Evolutionary conservation across 1,284 basidiomycete genomes (phyloP).

Genomic region (Pyrrhoderma lamaoense): DNA sequence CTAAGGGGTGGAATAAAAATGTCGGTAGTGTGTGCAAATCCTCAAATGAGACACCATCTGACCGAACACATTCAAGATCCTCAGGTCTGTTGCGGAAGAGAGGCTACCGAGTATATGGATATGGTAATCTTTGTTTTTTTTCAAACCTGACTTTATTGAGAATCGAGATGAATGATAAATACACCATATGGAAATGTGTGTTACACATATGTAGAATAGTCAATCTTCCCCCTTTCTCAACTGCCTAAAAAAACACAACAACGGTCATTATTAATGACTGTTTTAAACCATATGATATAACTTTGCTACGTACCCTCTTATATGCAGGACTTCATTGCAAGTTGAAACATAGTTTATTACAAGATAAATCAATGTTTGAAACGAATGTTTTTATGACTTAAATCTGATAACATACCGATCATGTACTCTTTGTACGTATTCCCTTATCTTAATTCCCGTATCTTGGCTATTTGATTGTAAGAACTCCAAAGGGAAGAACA

Average conservation of each 20-base stretch:
- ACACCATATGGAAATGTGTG: too few species aligned
- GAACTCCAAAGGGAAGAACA: constrained; percentile 32
- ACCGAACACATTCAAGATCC: too few species aligned
- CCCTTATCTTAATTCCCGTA: constrained; percentile 24
- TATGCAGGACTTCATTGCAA: constrained; percentile 24
- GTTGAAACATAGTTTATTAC: not conserved
- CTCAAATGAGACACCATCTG: too few species aligned
- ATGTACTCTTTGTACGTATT: constrained; percentile 29
- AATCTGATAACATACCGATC: constrained; percentile 23
- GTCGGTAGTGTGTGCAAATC: too few species aligned
- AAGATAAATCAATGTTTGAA: not conserved
- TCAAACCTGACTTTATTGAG: too few species aligned
- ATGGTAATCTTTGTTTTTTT: too few species aligned
- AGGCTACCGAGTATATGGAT: too few species aligned
- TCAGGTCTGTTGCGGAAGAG: too few species aligned
- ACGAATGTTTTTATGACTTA: not conserved
- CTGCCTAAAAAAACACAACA: constrained; percentile 4
- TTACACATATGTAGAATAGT: too few species aligned
- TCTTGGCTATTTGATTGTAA: constrained; percentile 7
- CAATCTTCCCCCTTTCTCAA: constrained; percentile 12
- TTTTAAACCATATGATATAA: not conserved
- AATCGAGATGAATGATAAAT: too few species aligned
- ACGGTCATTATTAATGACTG: not conserved
- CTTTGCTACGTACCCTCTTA: constrained; percentile 23
- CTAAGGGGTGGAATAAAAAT: too few species aligned